Conservation (phyloP, 2,329 filamentous ascomycete species). For the Sclerotinia trifoliorum region DNA sequence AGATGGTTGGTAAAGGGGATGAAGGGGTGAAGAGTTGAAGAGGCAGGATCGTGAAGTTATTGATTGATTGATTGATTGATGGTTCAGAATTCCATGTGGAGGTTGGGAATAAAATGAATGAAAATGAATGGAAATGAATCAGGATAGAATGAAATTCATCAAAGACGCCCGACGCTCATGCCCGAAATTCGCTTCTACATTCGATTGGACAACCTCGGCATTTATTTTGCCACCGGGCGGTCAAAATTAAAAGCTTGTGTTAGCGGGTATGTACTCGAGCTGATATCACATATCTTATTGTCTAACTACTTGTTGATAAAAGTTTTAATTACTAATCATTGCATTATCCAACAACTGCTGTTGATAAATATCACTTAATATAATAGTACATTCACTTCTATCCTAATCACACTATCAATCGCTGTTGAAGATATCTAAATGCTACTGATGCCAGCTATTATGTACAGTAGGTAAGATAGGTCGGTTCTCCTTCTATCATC, state of each 20-base stretch:
- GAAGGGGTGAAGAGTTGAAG: neutral
- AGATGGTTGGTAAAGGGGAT: neutral
- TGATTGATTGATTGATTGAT: neutral
- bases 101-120: neutral
- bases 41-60: neutral
- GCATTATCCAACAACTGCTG: too few species aligned
- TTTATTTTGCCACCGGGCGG: conserved; percentile 3
- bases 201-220: conserved; percentile 12
- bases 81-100: neutral
- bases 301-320: too few species aligned
- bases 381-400: neutral
- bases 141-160: neutral
- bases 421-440: too few species aligned
- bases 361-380: too few species aligned
- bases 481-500: neutral
- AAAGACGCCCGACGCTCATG: conserved; percentile 4
- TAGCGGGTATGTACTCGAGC: too few species aligned
- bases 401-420: neutral
- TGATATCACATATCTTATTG: too few species aligned
- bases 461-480: neutral
- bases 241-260: neutral
- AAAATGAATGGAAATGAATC: too few species aligned
- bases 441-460: too few species aligned
- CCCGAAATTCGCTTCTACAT: neutral
- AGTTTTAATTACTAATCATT: too few species aligned